Conservation (phyloP, 139 green algal species). For the Tetradesmus lagerheimii region DNA sequence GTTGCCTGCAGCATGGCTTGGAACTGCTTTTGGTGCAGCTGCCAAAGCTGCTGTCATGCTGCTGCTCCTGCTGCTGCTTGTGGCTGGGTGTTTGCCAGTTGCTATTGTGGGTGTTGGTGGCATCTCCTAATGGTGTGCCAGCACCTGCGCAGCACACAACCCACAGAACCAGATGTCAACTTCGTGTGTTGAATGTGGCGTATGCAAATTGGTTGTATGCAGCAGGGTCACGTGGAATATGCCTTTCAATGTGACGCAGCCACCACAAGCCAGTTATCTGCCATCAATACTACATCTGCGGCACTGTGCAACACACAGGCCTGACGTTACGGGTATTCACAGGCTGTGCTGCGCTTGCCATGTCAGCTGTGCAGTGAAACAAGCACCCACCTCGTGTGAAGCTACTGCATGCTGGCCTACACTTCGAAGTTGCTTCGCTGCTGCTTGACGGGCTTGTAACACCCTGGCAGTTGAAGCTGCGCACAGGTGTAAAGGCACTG, state of each 20-base stretch:
- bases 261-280: background rate
- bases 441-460: background rate
- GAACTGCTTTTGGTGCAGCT: background rate
- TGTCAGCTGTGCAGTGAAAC: no score
- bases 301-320: no score
- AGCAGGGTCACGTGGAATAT: no score
- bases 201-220: background rate
- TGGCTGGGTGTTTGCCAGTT: background rate
- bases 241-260: no score
- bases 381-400: background rate
- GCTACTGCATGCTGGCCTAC: background rate
- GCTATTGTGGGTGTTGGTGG: constrained; percentile 21
- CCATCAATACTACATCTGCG: no score
- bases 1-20: background rate
- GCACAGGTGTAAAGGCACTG: background rate
- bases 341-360: no score
- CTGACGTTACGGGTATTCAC: no score
- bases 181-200: background rate
- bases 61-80: constrained; percentile 33
- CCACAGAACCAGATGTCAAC: background rate
- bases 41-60: background rate
- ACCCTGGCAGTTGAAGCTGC: background rate
- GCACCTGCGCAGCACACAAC: constrained; percentile 13
- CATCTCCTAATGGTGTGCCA: background rate
- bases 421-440: background rate